A percentile compares a stretch with the other conserved stretches of the same genome.
Conservation (phyloP, 176 grass and related monocot genomes). For the Musa beccarii region DNA sequence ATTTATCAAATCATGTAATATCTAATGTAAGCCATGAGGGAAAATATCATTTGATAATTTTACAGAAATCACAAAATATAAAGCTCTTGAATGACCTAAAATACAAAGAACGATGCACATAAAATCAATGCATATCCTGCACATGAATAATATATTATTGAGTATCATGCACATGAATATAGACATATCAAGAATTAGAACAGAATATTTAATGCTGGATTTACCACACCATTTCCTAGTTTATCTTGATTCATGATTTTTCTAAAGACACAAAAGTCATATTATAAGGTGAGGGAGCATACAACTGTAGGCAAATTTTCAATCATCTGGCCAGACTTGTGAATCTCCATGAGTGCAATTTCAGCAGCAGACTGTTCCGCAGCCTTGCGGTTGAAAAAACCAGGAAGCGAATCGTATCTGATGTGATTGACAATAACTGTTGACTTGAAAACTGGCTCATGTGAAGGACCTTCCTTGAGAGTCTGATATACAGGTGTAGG, state of each 20-base stretch:
- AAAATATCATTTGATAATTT: too few relatives aligned
- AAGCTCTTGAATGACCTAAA: too few relatives aligned
- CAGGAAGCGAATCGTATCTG: conserved; percentile 62
- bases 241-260: not conserved
- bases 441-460: conserved; percentile 80
- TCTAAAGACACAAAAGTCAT: not conserved
- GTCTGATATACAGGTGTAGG: conserved; percentile 73
- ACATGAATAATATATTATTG: too few relatives aligned
- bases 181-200: not conserved
- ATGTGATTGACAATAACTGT: conserved; percentile 57
- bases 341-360: conserved; percentile 57
- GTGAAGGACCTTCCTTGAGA: conserved; percentile 74
- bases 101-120: too few relatives aligned
- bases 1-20: not conserved
- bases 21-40: not conserved
- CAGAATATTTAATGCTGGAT: not conserved
- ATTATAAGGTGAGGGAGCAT: conserved; percentile 1
- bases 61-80: too few relatives aligned
- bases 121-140: too few relatives aligned
- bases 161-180: too few relatives aligned
- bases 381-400: conserved; percentile 77
- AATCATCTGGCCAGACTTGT: conserved; percentile 32
- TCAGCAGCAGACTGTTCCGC: conserved; percentile 85
- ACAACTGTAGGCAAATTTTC: conserved; percentile 38
- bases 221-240: too few relatives aligned